Evolutionary conservation across 768 basidiomycete genomes (phyloP).

Genomic region (Suillus cothurnatus): DNA sequence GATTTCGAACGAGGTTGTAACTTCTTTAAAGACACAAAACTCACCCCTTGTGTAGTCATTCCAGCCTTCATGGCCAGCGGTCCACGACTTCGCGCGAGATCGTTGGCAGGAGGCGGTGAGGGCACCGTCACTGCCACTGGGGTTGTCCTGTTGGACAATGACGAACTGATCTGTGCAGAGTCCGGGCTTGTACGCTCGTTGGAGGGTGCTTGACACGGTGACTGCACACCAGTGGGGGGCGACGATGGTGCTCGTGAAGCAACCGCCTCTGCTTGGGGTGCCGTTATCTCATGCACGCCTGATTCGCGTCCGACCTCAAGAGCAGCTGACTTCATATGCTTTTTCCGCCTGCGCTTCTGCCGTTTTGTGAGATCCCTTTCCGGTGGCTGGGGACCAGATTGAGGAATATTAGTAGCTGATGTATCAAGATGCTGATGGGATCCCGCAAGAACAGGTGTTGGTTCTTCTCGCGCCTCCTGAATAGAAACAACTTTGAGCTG

Average conservation of each 20-base stretch:
- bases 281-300: no score
- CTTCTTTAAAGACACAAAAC: not conserved
- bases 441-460: not conserved
- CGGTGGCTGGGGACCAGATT: no score
- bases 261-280: not conserved
- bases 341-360: conserved; percentile 2
- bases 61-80: conserved; percentile 2
- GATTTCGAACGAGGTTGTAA: not conserved
- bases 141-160: not conserved
- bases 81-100: not conserved
- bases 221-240: not conserved
- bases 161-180: not conserved
- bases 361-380: not conserved
- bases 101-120: not conserved
- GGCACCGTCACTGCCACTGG: not conserved
- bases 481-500: not conserved
- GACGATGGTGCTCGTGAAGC: not conserved
- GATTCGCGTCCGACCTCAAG: not conserved
- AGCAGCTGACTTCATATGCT: not conserved
- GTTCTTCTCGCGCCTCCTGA: not conserved
- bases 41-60: not conserved
- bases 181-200: not conserved
- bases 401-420: not conserved
- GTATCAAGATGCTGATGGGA: not conserved
- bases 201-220: not conserved